Evolutionary conservation across 371 early-diverging fungal species (phyloP).

Genomic region (Lichtheimia ornata): DNA sequence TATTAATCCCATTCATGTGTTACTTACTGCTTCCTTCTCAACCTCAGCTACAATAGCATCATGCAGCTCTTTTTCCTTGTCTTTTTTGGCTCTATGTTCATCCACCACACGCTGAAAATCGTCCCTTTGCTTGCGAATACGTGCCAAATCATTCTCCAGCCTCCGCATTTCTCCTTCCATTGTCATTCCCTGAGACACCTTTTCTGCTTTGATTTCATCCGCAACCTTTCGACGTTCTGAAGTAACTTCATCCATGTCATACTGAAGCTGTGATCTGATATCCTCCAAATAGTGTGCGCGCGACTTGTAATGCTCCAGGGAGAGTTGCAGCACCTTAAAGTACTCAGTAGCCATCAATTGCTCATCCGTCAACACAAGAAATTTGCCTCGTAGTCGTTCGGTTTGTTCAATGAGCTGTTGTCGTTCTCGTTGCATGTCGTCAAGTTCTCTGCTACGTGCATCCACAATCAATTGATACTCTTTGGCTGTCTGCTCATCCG

Average conservation of each 20-base stretch:
- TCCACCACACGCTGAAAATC: conserved; percentile 30
- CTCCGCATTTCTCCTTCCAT: conserved; percentile 72
- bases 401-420: conserved; percentile 55
- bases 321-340: conserved; percentile 58
- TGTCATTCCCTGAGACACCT: conserved; percentile 24
- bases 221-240: conserved; percentile 22
- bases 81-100: conserved; percentile 21
- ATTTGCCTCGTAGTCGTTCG: conserved; percentile 51
- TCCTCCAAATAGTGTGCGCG: conserved; percentile 35
- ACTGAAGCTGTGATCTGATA: conserved; percentile 23
- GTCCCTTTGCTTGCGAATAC: conserved; percentile 74
- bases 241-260: conserved; percentile 18
- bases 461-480: conserved; percentile 56
- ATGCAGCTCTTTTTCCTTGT: conserved; percentile 20
- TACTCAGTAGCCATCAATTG: conserved; percentile 43
- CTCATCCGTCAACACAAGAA: conserved; percentile 55
- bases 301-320: conserved; percentile 43
- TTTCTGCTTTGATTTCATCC: conserved; percentile 31
- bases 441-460: conserved; percentile 65
- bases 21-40: conserved; percentile 34
- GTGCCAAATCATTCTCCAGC: conserved; percentile 75
- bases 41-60: conserved; percentile 23
- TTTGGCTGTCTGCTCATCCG: conserved; percentile 26
- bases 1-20: neutral
- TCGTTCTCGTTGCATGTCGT: conserved; percentile 72